Evolutionary conservation across 768 basidiomycete genomes (phyloP).

Genomic region (Phlegmacium glaucopus): DNA sequence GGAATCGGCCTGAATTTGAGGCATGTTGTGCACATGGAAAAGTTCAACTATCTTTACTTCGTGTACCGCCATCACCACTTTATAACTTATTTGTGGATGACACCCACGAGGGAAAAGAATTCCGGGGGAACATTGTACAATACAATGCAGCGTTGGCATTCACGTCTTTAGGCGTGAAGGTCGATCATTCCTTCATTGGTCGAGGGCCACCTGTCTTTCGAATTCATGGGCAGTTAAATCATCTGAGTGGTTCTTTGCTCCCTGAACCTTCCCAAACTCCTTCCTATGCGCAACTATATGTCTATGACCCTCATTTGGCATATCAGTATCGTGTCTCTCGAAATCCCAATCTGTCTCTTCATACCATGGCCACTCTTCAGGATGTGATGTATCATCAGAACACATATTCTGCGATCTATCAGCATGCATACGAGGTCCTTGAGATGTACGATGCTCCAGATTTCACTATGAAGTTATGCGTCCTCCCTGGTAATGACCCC

Average conservation of each 20-base stretch:
- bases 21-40: no score
- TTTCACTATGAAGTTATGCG: neutral
- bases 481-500: neutral
- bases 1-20: no score
- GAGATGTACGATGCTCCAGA: neutral
- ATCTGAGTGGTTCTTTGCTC: slow-evolving; percentile 28
- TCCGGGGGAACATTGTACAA: slow-evolving; percentile 34
- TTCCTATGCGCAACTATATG: slow-evolving; percentile 33
- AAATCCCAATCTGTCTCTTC: slow-evolving; percentile 17
- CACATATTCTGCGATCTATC: neutral
- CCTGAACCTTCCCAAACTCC: slow-evolving; percentile 18
- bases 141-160: slow-evolving; percentile 39
- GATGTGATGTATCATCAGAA: neutral
- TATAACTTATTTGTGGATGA: no score
- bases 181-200: slow-evolving; percentile 23
- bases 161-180: slow-evolving; percentile 27
- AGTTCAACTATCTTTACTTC: no score
- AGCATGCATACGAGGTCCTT: neutral
- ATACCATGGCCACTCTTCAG: neutral
- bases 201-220: slow-evolving; percentile 24
- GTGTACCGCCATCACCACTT: no score
- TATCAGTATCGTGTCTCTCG: slow-evolving; percentile 11
- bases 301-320: slow-evolving; percentile 31
- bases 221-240: slow-evolving; percentile 32
- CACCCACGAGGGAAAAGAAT: no score